phyloP scores from a whole-genome alignment of 495 filamentous ascomycete species.

The Cetradonia linearis region DNA sequence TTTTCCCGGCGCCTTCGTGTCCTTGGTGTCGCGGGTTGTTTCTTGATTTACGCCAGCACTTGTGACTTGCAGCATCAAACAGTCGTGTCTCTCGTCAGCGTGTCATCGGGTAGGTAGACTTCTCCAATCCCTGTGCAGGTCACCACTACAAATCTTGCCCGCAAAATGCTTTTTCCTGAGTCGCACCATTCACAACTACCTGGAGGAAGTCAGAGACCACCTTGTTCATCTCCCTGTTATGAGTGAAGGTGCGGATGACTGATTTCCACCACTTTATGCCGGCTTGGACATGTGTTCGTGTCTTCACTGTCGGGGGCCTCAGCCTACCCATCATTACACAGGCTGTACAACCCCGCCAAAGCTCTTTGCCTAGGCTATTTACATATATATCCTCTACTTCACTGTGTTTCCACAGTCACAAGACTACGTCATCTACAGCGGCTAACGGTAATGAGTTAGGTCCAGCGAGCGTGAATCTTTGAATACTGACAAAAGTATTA shows the following conservation, averaged over 20 bases:
- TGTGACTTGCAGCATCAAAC: constrained; percentile 26
- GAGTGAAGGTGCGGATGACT: constrained; percentile 1
- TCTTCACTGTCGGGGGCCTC: constrained; percentile 1
- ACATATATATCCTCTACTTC: background rate
- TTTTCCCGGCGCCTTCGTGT: constrained; percentile 19
- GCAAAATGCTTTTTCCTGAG: background rate
- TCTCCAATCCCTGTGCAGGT: background rate
- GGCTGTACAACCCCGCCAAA: background rate
- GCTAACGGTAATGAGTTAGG: constrained; percentile 17
- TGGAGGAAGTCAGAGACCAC: background rate
- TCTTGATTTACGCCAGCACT: constrained; percentile 22
- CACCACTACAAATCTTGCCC: constrained; percentile 3
- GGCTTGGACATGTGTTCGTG: background rate
- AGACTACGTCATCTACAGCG: background rate
- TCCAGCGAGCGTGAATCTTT: constrained; percentile 18
- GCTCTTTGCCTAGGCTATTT: background rate
- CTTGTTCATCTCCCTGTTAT: background rate
- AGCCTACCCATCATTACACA: background rate
- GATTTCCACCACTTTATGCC: background rate
- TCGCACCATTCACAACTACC: background rate
- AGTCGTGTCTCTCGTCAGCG: constrained; percentile 17
- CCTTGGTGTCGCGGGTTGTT: constrained; percentile 23
- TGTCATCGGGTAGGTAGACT: constrained; percentile 29
- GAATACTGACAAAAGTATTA: constrained; percentile 11
- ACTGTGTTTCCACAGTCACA: constrained; percentile 4